phyloP scores from a whole-genome alignment of 75 land plant species.

The Cryptomeria japonica region DNA sequence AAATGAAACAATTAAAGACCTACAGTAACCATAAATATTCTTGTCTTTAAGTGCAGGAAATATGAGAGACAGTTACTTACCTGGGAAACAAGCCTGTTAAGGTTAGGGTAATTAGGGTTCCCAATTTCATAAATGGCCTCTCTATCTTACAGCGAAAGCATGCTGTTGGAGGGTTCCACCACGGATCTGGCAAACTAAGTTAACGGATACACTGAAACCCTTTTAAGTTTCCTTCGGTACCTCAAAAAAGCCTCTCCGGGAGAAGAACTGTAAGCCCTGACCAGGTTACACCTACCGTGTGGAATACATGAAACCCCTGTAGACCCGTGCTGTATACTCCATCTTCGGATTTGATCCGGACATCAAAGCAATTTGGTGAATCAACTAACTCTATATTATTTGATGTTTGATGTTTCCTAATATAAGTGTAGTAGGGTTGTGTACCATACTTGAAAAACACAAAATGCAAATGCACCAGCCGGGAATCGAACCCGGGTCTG shows the following conservation, averaged over 20 bases:
- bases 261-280: slow-evolving; percentile 68
- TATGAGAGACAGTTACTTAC: background rate
- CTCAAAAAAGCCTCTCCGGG: slow-evolving; percentile 67
- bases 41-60: no score
- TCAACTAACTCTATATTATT: no score
- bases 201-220: slow-evolving; percentile 68
- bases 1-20: no score
- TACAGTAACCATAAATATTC: no score
- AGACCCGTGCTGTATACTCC: slow-evolving; percentile 20
- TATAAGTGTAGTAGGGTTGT: no score
- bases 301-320: slow-evolving; percentile 57
- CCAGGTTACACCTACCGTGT: slow-evolving; percentile 39
- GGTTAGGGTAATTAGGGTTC: slow-evolving; percentile 59
- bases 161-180: slow-evolving; percentile 42
- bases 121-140: slow-evolving; percentile 53
- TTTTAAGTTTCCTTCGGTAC: slow-evolving; percentile 42
- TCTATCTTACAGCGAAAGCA: slow-evolving; percentile 44
- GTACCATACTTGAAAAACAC: no score
- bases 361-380: no score
- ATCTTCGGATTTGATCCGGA: no score
- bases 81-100: slow-evolving; percentile 57
- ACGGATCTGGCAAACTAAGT: slow-evolving; percentile 63
- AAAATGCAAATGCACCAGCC: slow-evolving; percentile 88
- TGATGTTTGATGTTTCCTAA: no score
- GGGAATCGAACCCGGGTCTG: slow-evolving; percentile 99